Evolutionary conservation across 257 asterid species (phyloP).

Genomic region (Jaltomata sinuosa): DNA sequence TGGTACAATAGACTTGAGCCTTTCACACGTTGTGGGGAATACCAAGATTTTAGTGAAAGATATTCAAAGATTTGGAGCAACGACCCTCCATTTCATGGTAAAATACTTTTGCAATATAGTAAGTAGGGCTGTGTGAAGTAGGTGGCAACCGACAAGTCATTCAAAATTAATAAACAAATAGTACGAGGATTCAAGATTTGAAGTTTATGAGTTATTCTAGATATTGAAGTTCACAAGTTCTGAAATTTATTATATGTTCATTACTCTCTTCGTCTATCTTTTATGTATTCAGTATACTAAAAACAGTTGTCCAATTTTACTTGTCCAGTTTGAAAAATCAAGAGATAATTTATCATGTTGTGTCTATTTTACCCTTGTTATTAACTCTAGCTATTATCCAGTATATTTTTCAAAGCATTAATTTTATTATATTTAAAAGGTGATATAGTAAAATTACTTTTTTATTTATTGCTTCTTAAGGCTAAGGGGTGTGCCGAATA

Average conservation of each 20-base stretch:
- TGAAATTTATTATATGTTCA: not conserved
- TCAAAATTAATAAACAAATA: not conserved
- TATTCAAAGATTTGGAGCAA: not conserved
- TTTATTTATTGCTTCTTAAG: too few species aligned
- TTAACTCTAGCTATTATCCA: too few species aligned
- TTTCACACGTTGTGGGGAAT: slow-evolving; percentile 4
- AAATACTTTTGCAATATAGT: not conserved
- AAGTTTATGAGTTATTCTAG: not conserved
- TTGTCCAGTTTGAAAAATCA: too few species aligned
- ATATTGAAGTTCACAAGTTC: not conserved
- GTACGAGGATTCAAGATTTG: not conserved
- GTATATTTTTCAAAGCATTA: too few species aligned
- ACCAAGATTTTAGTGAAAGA: not conserved
- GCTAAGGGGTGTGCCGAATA: too few species aligned
- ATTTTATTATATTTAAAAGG: too few species aligned
- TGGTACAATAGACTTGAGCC: not conserved
- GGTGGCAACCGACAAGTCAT: not conserved
- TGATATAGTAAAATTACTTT: too few species aligned
- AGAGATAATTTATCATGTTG: too few species aligned
- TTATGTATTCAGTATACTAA: too few species aligned
- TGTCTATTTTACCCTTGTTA: too few species aligned
- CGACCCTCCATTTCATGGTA: not conserved
- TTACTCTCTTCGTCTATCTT: too few species aligned
- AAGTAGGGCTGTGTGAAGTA: not conserved
- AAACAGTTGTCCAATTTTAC: too few species aligned